Percentiles rank a stretch among this genome's conserved stretches.
phyloP scores from a whole-genome alignment of 2,329 filamentous ascomycete genomes.

The Xylaria sp. region DNA sequence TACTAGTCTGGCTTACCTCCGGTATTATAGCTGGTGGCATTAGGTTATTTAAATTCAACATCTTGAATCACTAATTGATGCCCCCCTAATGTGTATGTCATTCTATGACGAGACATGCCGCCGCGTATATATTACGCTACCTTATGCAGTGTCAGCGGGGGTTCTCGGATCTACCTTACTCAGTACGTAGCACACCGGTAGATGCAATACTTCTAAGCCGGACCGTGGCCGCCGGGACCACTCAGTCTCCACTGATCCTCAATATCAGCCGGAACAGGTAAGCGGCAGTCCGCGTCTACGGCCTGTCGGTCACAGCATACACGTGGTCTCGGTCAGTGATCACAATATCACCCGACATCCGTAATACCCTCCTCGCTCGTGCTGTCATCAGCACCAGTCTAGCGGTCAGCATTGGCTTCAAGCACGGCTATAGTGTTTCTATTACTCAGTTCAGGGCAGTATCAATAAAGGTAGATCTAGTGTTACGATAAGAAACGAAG shows the following conservation, averaged over 20 bases:
- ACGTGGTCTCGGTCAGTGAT: neutral
- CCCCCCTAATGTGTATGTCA: too few relatives aligned
- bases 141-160: neutral
- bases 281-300: neutral
- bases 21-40: too few relatives aligned
- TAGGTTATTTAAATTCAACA: too few relatives aligned
- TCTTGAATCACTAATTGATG: too few relatives aligned
- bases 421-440: constrained; percentile 72
- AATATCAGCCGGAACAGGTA: neutral
- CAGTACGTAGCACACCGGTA: neutral
- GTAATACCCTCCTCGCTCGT: constrained; percentile 51
- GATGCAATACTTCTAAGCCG: neutral
- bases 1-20: too few relatives aligned
- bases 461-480: constrained; percentile 74
- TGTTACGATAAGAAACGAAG: constrained; percentile 78
- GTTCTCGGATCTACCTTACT: neutral
- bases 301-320: neutral
- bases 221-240: neutral
- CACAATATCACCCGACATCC: too few relatives aligned
- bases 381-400: constrained; percentile 67
- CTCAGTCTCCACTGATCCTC: neutral
- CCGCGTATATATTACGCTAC: too few relatives aligned
- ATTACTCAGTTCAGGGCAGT: constrained; percentile 79
- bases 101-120: too few relatives aligned
- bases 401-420: constrained; percentile 67